Conservation (phyloP, 1,139 yeast genomes). For the Pichia sp. region DNA sequence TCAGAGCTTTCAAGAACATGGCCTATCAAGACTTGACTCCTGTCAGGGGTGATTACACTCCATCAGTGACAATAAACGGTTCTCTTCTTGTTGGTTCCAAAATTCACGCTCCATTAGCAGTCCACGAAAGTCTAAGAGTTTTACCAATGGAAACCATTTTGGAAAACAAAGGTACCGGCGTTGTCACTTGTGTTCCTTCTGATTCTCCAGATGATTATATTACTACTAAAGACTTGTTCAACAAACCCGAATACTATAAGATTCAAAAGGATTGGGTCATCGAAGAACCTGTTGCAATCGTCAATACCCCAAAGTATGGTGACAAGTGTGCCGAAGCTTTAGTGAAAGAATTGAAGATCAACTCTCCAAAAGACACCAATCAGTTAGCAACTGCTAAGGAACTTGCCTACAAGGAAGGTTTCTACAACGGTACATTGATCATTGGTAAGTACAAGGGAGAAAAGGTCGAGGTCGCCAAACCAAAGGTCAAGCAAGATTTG, state of each 20-base stretch:
- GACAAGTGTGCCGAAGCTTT: constrained; percentile 81
- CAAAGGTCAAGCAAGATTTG: constrained; percentile 78
- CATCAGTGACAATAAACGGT: constrained; percentile 64
- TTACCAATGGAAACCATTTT: constrained; percentile 97
- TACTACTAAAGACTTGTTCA: constrained; percentile 75
- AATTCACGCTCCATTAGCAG: constrained; percentile 81
- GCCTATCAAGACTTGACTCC: constrained; percentile 92
- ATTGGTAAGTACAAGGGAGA: constrained; percentile 83
- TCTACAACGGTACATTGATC: constrained; percentile 80
- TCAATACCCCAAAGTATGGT: constrained; percentile 83
- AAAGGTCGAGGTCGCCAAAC: constrained; percentile 87
- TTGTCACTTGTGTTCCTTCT: constrained; percentile 96
- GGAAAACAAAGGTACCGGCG: constrained; percentile 97
- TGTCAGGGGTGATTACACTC: constrained; percentile 68
- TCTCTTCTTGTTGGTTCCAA: constrained; percentile 75
- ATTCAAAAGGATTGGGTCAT: constrained; percentile 86
- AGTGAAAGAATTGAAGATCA: constrained; percentile 83
- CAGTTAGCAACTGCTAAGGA: constrained; percentile 92
- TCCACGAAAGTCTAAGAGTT: constrained; percentile 66
- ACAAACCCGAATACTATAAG: constrained; percentile 88
- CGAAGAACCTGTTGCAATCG: constrained; percentile 66
- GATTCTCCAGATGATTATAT: constrained; percentile 97
- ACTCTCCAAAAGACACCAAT: constrained; percentile 87
- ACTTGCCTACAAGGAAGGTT: constrained; percentile 93
- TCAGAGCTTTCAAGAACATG: constrained; percentile 98